Evolutionary conservation across 345 rosid species (phyloP).

Genomic region (Cardamine resedifolia): DNA sequence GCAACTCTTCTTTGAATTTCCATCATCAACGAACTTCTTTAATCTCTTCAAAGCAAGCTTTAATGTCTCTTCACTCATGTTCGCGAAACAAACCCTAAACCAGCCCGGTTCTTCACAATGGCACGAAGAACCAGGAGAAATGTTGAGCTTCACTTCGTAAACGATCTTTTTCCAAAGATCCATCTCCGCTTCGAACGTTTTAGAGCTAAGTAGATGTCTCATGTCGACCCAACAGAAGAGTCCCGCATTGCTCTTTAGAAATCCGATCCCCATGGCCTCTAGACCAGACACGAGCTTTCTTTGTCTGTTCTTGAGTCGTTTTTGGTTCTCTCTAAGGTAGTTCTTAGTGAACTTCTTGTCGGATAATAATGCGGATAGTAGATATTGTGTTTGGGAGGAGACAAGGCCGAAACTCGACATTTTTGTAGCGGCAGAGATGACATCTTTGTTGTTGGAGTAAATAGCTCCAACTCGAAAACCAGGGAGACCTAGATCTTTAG

Average conservation of each 20-base stretch:
- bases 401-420: conserved; percentile 84
- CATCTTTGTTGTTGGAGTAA: conserved; percentile 64
- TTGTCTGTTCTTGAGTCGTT: conserved; percentile 50
- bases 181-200: conserved; percentile 67
- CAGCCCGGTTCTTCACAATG: conserved; percentile 67
- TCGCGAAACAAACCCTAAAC: conserved; percentile 34
- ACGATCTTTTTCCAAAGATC: conserved; percentile 73
- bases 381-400: conserved; percentile 76
- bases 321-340: conserved; percentile 56
- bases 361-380: conserved; percentile 57
- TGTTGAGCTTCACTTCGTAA: conserved; percentile 55
- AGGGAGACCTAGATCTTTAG: conserved; percentile 79
- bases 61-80: conserved; percentile 48
- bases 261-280: conserved; percentile 49
- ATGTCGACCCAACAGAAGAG: conserved; percentile 81
- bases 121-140: conserved; percentile 70
- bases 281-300: conserved; percentile 55
- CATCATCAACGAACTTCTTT: conserved; percentile 43
- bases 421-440: conserved; percentile 73
- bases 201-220: conserved; percentile 57
- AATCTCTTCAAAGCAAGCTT: conserved; percentile 56
- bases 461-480: conserved; percentile 86
- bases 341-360: conserved; percentile 60
- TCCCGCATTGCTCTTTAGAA: conserved; percentile 66
- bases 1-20: neutral